phyloP scores from a whole-genome alignment of 2,329 filamentous ascomycete genomes.

The Aspergillus uvarum region DNA sequence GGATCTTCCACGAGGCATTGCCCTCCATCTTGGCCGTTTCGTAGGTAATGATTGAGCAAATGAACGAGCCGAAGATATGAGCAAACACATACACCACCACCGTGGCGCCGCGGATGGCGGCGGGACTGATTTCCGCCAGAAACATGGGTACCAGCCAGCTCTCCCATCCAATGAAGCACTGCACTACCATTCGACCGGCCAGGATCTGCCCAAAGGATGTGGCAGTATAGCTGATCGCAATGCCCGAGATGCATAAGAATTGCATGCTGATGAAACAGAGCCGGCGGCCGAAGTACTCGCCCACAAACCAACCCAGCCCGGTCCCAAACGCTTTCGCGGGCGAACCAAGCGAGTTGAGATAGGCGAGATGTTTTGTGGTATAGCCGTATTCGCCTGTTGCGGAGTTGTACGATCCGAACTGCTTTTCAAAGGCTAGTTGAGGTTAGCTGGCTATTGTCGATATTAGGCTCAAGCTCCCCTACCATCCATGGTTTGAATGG shows the following conservation, averaged over 20 bases:
- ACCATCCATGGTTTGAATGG: conserved; percentile 2
- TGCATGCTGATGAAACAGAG: conserved; percentile 1
- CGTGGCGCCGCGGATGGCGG: neutral
- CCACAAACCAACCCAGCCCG: neutral
- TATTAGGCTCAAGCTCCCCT: neutral
- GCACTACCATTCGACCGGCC: conserved; percentile 4
- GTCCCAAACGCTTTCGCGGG: neutral
- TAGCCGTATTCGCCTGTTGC: neutral
- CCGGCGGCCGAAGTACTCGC: conserved; percentile 1
- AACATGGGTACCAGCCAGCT: conserved; percentile 6
- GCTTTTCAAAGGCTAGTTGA: no score
- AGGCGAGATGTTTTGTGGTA: neutral
- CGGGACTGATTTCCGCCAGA: neutral
- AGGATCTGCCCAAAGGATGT: conserved; percentile 1
- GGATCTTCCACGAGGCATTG: neutral
- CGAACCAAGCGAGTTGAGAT: conserved; percentile 1
- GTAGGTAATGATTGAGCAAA: neutral
- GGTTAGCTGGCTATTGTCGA: no score
- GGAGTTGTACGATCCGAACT: no score
- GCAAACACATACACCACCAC: no score
- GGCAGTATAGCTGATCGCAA: neutral
- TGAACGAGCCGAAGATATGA: neutral
- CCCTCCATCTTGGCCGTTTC: neutral
- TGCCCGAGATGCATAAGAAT: neutral
- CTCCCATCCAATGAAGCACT: conserved; percentile 3